Conservation (phyloP, 331 rosid genomes). For the Acacia concinna region DNA sequence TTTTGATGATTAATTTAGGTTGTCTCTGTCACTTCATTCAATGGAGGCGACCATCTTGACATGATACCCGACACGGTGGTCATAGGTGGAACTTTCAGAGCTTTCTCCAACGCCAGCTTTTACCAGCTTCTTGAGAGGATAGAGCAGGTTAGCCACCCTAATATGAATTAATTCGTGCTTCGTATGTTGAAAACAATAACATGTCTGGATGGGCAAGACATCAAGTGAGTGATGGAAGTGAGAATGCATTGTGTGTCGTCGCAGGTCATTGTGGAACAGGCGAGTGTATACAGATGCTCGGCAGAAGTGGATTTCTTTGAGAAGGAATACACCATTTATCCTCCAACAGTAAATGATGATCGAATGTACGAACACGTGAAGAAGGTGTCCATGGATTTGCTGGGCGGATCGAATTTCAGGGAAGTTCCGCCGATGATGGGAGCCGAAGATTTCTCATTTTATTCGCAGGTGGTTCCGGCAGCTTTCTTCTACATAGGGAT, state of each 20-base stretch:
- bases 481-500: slow-evolving; percentile 88
- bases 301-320: slow-evolving; percentile 84
- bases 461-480: slow-evolving; percentile 70
- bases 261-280: slow-evolving; percentile 90
- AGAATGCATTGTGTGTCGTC: slow-evolving; percentile 10
- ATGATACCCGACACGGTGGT: slow-evolving; percentile 66
- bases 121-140: slow-evolving; percentile 76
- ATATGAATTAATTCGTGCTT: not conserved
- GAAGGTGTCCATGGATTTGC: slow-evolving; percentile 71
- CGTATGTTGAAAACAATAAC: not conserved
- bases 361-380: slow-evolving; percentile 85
- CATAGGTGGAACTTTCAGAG: slow-evolving; percentile 88
- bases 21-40: slow-evolving; percentile 80
- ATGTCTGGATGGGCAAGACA: not conserved
- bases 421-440: slow-evolving; percentile 97
- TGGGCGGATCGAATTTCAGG: slow-evolving; percentile 70
- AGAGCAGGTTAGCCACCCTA: slow-evolving; percentile 56
- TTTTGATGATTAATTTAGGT: slow-evolving; percentile 48
- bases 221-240: not conserved
- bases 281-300: slow-evolving; percentile 74
- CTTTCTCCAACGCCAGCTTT: slow-evolving; percentile 86
- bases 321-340: slow-evolving; percentile 72
- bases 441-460: slow-evolving; percentile 95
- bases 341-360: slow-evolving; percentile 87
- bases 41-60: slow-evolving; percentile 79